phyloP scores from a whole-genome alignment of 805 yeast species.

The Jamesozyma spencerorum region DNA sequence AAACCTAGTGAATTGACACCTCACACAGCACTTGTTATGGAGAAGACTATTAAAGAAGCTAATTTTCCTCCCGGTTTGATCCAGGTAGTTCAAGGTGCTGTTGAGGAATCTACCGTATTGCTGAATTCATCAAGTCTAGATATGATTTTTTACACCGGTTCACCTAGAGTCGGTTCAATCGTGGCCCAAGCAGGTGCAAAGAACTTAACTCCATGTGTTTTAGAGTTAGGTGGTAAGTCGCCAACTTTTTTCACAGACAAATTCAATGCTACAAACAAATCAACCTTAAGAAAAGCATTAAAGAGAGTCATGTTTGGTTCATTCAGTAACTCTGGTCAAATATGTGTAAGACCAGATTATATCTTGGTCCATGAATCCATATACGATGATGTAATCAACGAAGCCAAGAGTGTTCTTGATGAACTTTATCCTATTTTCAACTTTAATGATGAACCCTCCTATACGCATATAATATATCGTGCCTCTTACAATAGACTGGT shows the following conservation, averaged over 20 bases:
- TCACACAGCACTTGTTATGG: conserved; percentile 44
- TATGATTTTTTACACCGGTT: conserved; percentile 82
- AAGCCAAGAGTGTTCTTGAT: conserved; percentile 32
- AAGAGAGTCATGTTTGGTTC: conserved; percentile 71
- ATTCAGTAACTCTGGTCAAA: conserved; percentile 77
- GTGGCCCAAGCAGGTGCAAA: conserved; percentile 79
- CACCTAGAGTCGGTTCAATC: conserved; percentile 62
- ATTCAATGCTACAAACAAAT: conserved; percentile 33
- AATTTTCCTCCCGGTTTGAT: conserved; percentile 46
- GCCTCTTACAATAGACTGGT: conserved; percentile 42
- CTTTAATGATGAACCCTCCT: conserved; percentile 29
- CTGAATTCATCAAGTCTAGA: conserved; percentile 57
- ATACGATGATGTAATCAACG: conserved; percentile 42
- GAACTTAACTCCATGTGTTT: conserved; percentile 64
- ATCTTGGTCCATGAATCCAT: conserved; percentile 53
- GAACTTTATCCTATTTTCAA: conserved; percentile 38
- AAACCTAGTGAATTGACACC: conserved; percentile 74
- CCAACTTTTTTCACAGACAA: conserved; percentile 63
- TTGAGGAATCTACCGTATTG: conserved; percentile 50
- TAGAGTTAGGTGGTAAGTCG: conserved; percentile 90
- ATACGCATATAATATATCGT: conserved; percentile 53
- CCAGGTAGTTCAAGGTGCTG: conserved; percentile 63
- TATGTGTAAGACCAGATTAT: conserved; percentile 87
- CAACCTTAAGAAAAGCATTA: conserved; percentile 30
- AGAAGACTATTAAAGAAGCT: conserved; percentile 43